Evolutionary conservation across 192 early-diverging fungal genomes (phyloP).

Genomic region (Radiomyces spectabilis): DNA sequence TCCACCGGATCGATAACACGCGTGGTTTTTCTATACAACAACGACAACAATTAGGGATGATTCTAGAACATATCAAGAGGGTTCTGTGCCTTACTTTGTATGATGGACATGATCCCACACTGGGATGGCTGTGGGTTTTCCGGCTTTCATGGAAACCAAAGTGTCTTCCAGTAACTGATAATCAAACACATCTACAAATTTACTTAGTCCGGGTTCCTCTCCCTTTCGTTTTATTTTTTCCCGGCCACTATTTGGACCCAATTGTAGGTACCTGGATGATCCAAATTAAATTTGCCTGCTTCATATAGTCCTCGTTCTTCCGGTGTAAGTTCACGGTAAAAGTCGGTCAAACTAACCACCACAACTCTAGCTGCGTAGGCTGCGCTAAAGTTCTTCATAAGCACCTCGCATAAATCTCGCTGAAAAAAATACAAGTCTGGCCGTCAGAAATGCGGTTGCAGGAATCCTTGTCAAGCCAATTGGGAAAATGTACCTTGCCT

Average conservation of each 20-base stretch:
- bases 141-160: constrained; percentile 41
- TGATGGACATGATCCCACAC: constrained; percentile 52
- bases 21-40: constrained; percentile 5
- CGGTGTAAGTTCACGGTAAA: constrained; percentile 48
- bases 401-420: constrained; percentile 32
- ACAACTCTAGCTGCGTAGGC: constrained; percentile 29
- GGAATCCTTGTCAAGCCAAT: too few species aligned
- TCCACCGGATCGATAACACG: constrained; percentile 38
- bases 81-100: constrained; percentile 24
- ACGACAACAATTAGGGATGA: neutral
- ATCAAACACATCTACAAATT: constrained; percentile 59
- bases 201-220: too few species aligned
- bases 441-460: too few species aligned
- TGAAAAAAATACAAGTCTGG: too few species aligned
- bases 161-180: constrained; percentile 55
- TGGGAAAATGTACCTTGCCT: constrained; percentile 44
- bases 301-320: constrained; percentile 44
- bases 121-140: constrained; percentile 48
- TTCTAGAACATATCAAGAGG: neutral
- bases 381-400: neutral
- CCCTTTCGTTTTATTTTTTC: too few species aligned
- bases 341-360: constrained; percentile 58
- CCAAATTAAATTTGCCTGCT: constrained; percentile 52
- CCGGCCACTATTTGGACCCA: too few species aligned
- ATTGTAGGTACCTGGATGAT: constrained; percentile 61